Evolutionary conservation across 306 rosid genomes (phyloP).

Genomic region (Lathyrus sativus): DNA sequence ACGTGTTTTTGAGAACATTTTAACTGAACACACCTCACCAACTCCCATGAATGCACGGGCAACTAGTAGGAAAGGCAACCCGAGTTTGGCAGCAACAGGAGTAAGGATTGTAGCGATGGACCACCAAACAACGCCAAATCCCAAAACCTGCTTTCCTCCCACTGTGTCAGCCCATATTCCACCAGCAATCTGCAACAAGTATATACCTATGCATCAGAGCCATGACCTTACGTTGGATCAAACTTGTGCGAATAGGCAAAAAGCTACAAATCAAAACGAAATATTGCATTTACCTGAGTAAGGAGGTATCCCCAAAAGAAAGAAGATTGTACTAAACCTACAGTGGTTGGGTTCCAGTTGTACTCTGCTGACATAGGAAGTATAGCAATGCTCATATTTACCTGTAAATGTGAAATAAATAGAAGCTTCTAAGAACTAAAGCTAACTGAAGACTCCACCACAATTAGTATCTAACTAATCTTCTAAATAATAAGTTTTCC

Average conservation of each 20-base stretch:
- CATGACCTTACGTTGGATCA: conserved; percentile 31
- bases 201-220: conserved; percentile 39
- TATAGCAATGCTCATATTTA: conserved; percentile 98
- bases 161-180: conserved; percentile 98
- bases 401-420: conserved; percentile 54
- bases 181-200: conserved; percentile 84
- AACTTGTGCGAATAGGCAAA: conserved; percentile 9
- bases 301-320: conserved; percentile 99
- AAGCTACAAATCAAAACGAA: conserved; percentile 18
- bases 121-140: conserved; percentile 98
- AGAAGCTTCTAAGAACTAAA: conserved; percentile 32
- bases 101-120: conserved; percentile 81
- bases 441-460: conserved; percentile 1
- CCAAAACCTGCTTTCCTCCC: conserved; percentile 89
- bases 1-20: background rate
- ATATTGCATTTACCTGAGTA: conserved; percentile 80
- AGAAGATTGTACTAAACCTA: conserved; percentile 94
- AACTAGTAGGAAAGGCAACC: conserved; percentile 86
- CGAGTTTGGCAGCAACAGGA: conserved; percentile 91
- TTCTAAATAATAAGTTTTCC: background rate
- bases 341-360: conserved; percentile 87
- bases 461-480: background rate
- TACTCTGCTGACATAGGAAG: conserved; percentile 98
- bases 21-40: conserved; percentile 76
- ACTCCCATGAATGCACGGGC: conserved; percentile 96